These are phyloP conservation scores for Gilbertella persicaria DNA, from an alignment of 371 early-diverging fungal genomes.

Conservation along the genomic window DNA sequence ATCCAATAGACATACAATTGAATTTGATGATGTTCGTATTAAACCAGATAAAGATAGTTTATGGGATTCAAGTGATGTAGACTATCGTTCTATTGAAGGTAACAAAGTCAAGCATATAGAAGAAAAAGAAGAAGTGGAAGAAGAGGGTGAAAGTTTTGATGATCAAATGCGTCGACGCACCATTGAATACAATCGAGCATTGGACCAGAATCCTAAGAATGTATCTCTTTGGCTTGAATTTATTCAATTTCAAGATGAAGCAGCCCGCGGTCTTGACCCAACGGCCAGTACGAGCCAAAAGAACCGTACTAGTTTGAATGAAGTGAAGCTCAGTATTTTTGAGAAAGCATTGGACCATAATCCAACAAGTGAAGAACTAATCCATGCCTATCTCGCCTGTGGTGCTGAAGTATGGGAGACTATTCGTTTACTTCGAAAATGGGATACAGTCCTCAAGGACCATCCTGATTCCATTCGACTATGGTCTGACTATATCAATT, in stretches of 20 bases:
- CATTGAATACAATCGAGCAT: constrained; percentile 34
- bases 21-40: constrained; percentile 10
- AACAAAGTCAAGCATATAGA: constrained; percentile 14
- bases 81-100: constrained; percentile 45
- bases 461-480: constrained; percentile 52
- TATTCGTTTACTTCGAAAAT: constrained; percentile 61
- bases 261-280: constrained; percentile 28
- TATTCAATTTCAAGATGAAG: constrained; percentile 69
- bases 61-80: constrained; percentile 26
- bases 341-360: constrained; percentile 70
- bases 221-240: constrained; percentile 70
- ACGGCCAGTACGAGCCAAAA: constrained; percentile 9
- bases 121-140: constrained; percentile 19
- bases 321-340: constrained; percentile 75
- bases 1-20: constrained; percentile 7
- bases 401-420: constrained; percentile 68
- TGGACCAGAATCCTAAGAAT: constrained; percentile 58
- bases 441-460: constrained; percentile 66
- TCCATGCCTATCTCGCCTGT: constrained; percentile 61
- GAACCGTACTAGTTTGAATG: constrained; percentile 52
- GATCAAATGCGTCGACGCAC: constrained; percentile 38
- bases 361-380: constrained; percentile 59
- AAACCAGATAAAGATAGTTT: constrained; percentile 1
- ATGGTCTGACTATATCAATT: constrained; percentile 80
- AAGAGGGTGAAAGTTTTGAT: constrained; percentile 43